A percentile compares a stretch with the other conserved stretches of the same genome.
Conservation (phyloP, 768 basidiomycete species). For the Psilocybe cubensis region DNA sequence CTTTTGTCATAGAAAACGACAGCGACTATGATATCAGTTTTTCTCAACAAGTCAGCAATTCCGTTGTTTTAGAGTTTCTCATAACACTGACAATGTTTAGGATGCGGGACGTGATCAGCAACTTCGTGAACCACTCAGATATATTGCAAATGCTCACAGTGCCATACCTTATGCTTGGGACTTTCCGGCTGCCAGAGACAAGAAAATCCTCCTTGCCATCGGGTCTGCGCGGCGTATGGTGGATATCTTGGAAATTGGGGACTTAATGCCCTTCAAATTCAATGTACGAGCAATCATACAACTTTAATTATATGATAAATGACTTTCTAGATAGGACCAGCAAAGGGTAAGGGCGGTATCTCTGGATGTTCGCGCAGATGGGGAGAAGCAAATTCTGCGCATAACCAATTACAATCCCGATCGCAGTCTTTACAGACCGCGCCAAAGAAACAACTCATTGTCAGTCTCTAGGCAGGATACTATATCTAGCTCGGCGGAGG, state of each 20-base stretch:
- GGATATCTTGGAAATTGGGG: conserved; percentile 96
- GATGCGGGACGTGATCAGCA: conserved; percentile 46
- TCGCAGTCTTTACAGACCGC: conserved; percentile 86
- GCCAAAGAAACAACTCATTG: conserved; percentile 47
- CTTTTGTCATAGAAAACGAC: conserved; percentile 89
- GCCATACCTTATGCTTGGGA: conserved; percentile 89
- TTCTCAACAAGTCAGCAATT: conserved; percentile 68
- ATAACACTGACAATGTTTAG: conserved; percentile 26
- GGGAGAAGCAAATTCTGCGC: conserved; percentile 79
- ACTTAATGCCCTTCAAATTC: conserved; percentile 88
- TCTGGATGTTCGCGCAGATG: conserved; percentile 91
- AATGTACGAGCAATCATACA: conserved; percentile 46
- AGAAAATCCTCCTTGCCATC: conserved; percentile 70
- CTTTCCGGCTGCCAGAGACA: conserved; percentile 80
- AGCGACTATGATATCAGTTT: conserved; percentile 73
- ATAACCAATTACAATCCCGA: conserved; percentile 89
- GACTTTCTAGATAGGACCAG: conserved; percentile 42
- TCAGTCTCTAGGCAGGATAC: conserved; percentile 69
- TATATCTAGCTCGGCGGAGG: conserved; percentile 67
- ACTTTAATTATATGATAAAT: not conserved
- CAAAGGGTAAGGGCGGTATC: conserved; percentile 73
- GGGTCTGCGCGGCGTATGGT: conserved; percentile 66
- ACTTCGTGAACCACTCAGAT: conserved; percentile 47
- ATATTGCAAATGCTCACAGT: conserved; percentile 60
- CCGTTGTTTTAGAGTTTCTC: not conserved